Evolutionary conservation across 345 rosid species (phyloP).

Genomic region (Populus alba): DNA sequence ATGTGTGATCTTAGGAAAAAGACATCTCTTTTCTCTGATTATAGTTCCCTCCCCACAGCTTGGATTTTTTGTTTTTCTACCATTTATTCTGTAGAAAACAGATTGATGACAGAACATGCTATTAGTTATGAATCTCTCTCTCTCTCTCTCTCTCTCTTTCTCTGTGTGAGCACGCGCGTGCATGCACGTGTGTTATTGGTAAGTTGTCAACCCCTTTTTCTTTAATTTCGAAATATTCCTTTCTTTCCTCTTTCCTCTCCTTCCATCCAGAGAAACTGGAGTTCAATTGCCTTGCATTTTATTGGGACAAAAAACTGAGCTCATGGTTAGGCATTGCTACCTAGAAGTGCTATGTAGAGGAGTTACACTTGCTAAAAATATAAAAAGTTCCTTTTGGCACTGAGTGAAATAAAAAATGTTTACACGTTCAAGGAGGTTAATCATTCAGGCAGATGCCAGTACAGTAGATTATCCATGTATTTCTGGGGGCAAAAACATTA

Average conservation of each 20-base stretch:
- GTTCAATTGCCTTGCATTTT: not conserved
- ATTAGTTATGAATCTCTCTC: not conserved
- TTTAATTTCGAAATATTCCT: not conserved
- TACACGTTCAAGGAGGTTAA: not conserved
- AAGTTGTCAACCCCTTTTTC: not conserved
- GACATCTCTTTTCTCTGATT: not conserved
- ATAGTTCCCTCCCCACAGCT: not conserved
- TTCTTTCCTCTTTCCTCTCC: not conserved
- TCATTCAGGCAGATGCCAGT: not conserved
- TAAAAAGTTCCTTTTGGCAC: not conserved
- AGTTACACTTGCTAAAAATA: not conserved
- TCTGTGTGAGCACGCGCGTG: not conserved
- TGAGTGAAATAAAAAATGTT: not conserved
- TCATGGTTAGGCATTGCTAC: not conserved
- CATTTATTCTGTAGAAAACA: conserved; percentile 1
- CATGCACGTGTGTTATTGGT: not conserved
- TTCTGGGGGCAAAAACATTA: not conserved
- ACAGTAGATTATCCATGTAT: not conserved
- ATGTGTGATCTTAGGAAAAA: not conserved
- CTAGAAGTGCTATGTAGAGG: not conserved
- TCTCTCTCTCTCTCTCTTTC: not conserved
- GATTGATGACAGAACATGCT: not conserved
- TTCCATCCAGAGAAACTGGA: not conserved
- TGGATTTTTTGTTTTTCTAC: not conserved
- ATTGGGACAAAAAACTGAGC: not conserved